Base-by-base conservation (phyloP, 805 yeast species). In the Clavispora fructus region DNA sequence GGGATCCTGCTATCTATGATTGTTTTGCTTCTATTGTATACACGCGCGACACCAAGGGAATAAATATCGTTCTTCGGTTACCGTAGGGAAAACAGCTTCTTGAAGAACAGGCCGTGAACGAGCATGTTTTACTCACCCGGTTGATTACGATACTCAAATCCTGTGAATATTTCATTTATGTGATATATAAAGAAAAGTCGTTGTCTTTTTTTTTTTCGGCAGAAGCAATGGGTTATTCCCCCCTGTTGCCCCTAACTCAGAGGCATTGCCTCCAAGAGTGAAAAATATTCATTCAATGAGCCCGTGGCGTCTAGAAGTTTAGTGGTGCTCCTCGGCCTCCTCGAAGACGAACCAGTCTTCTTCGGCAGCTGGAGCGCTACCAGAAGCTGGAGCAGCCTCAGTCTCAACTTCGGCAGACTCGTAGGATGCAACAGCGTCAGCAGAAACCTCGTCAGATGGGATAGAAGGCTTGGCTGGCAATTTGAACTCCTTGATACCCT, bases 311-410 rank as follows among this genome's bases (percentile, higher is more conserved):
- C 37, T 10, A 33, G 23, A 16, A 11, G 37, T 45, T 44, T 71
- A 75, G 64, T 79, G 82, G 61, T 75, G 78, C 49, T 78, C 83
- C 58, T 77, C 84, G 54, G 73, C 75, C 67, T 83, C 88, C 68
- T 83, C 88, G 60, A 85, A 78, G 51, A 85, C 91, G 59, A 85
- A 82, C 91, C 91, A 85, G 70, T 85, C 90, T 62, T 81, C 87
- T 59, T 78, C 83, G 43, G 60, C 63, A 55, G 79, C 72, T 50
- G 78, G 58, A 16, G 63, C 74, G 47, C 74, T 76, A 44, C 53
- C 54, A 25, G 65, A 41, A 35, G 67, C 43, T 32, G 62, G 58
- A 43, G 58, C 53, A 39, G 65, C 54, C 48, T 61, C 60, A 54
- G 88, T 85, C 69, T 90, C 96, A 52, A 91, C 96, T 46, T 78